A percentile compares a stretch with the other conserved stretches of the same genome.
Evolutionary conservation across 2,329 filamentous ascomycete species (phyloP).

Genomic region (Aspergillus melleus): DNA sequence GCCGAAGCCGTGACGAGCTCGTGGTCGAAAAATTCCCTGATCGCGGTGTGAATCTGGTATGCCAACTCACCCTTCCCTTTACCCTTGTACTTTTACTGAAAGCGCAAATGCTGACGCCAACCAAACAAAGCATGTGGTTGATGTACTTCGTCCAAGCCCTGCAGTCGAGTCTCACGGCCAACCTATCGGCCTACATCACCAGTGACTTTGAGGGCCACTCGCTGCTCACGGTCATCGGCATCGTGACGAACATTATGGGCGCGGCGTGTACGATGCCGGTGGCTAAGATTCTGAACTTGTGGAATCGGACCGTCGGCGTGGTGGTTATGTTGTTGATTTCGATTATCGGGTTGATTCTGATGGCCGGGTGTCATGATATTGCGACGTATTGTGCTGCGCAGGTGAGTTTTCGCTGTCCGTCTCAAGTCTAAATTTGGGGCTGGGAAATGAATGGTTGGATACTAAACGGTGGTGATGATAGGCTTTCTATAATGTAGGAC

Average conservation of each 20-base stretch:
- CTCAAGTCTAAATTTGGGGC: not conserved
- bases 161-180: not conserved
- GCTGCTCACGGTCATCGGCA: slow-evolving; percentile 53
- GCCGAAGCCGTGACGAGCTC: slow-evolving; percentile 1
- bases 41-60: not conserved
- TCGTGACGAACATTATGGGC: slow-evolving; percentile 56
- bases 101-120: not conserved
- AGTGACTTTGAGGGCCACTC: slow-evolving; percentile 56
- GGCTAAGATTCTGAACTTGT: slow-evolving; percentile 63
- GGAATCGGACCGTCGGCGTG: slow-evolving; percentile 61
- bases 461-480: slow-evolving; percentile 10
- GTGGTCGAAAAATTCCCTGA: slow-evolving; percentile 1
- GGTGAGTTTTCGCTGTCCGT: slow-evolving; percentile 2
- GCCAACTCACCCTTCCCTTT: too few species aligned
- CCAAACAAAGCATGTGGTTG: not conserved
- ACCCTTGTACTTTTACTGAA: not conserved
- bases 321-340: slow-evolving; percentile 49
- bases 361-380: slow-evolving; percentile 62
- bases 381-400: slow-evolving; percentile 63
- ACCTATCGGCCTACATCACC: slow-evolving; percentile 37
- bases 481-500: slow-evolving; percentile 60
- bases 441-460: not conserved
- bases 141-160: slow-evolving; percentile 3
- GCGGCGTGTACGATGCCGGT: slow-evolving; percentile 61
- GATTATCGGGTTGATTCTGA: slow-evolving; percentile 58